phyloP scores from a whole-genome alignment of 176 grass and related monocot genomes.

The Leersia perrieri region DNA sequence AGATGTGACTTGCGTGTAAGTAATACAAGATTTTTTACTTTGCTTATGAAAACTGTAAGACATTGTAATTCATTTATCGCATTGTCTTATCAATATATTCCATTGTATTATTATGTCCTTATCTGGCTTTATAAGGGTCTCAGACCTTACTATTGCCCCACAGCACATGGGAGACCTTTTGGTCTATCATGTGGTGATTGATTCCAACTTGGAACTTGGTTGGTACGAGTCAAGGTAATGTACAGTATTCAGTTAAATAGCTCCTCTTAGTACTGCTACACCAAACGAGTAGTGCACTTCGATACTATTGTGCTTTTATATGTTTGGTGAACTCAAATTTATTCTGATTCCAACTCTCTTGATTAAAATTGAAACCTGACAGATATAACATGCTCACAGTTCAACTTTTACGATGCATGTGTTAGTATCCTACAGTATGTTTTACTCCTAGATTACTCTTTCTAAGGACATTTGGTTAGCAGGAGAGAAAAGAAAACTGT shows the following conservation, averaged over 20 bases:
- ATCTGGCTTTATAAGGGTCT: conserved; percentile 22
- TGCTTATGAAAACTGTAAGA: conserved; percentile 2
- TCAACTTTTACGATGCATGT: neutral
- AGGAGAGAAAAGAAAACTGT: neutral
- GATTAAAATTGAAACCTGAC: conserved; percentile 12
- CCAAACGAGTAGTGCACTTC: conserved; percentile 4
- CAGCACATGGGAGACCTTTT: conserved; percentile 27
- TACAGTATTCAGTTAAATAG: conserved; percentile 34
- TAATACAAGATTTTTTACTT: neutral
- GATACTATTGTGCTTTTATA: neutral
- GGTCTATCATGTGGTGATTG: conserved; percentile 30
- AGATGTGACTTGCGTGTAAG: neutral
- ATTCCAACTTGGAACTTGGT: conserved; percentile 32
- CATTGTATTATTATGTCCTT: neutral
- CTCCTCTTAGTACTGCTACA: conserved; percentile 25
- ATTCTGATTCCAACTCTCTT: conserved; percentile 12
- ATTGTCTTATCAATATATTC: neutral
- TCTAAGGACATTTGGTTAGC: conserved; percentile 10
- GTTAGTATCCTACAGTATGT: conserved; percentile 7
- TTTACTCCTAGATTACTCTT: conserved; percentile 18
- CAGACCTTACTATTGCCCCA: conserved; percentile 24
- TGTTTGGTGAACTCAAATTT: conserved; percentile 39
- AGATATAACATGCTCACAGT: neutral
- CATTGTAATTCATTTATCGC: neutral
- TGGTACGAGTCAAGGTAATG: conserved; percentile 25